Conservation (phyloP, 176 grass and related monocot genomes). For the Triticum dicoccoides region DNA sequence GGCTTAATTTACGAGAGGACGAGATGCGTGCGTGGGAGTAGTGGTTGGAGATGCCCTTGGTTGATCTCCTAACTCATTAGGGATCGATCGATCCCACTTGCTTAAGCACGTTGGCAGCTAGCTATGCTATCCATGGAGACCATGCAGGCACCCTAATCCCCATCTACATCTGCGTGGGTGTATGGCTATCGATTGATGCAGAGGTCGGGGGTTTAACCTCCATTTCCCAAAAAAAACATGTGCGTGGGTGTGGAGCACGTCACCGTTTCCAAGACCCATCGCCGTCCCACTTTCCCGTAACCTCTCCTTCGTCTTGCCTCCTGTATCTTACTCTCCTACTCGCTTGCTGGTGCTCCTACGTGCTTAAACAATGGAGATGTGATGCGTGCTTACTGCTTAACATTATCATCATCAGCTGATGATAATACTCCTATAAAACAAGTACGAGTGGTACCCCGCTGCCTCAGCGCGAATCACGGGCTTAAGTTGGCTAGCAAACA, state of each 20-base stretch:
- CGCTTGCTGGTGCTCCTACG: too few species aligned
- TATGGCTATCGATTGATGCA: too few species aligned
- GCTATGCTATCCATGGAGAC: too few species aligned
- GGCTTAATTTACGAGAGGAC: too few species aligned
- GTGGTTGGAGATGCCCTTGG: not conserved
- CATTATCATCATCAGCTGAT: too few species aligned
- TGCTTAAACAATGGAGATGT: not conserved
- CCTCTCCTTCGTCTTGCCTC: not conserved
- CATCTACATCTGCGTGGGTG: too few species aligned
- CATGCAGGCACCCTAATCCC: too few species aligned
- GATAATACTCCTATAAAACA: not conserved
- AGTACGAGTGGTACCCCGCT: not conserved
- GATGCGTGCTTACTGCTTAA: not conserved
- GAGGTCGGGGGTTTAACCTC: too few species aligned
- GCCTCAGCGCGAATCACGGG: not conserved
- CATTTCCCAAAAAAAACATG: too few species aligned
- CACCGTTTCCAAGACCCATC: conserved; percentile 14
- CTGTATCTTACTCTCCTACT: too few species aligned
- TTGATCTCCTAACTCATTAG: not conserved
- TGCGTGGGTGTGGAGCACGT: too few species aligned
- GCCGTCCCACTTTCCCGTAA: not conserved
- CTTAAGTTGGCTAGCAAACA: not conserved
- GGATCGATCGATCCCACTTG: not conserved
- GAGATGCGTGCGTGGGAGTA: not conserved
- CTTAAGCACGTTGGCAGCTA: not conserved